Percentiles rank a stretch among this genome's conserved stretches.
Conservation (phyloP, 2,329 filamentous ascomycete genomes). For the Colletotrichum sp. region DNA sequence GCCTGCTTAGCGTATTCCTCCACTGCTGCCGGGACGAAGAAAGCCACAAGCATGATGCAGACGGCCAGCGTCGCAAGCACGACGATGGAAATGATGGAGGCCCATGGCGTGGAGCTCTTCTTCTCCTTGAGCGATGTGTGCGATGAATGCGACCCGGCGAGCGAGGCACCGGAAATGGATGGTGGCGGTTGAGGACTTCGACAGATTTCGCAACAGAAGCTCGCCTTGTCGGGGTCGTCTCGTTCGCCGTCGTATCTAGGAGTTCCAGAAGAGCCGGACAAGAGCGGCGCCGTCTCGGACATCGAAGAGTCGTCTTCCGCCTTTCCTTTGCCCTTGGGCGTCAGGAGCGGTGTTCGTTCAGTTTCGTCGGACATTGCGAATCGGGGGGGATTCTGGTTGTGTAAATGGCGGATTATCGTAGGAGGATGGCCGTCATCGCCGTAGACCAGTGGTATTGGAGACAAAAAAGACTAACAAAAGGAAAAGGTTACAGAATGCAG, state of each 20-base stretch:
- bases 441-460: neutral
- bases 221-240: conserved; percentile 26
- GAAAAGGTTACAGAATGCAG: neutral
- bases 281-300: conserved; percentile 58
- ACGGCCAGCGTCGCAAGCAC: conserved; percentile 68
- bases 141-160: conserved; percentile 15
- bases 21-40: conserved; percentile 80
- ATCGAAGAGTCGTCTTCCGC: conserved; percentile 25
- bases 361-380: conserved; percentile 44
- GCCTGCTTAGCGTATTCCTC: conserved; percentile 88
- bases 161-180: conserved; percentile 2
- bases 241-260: conserved; percentile 44
- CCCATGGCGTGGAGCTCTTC: conserved; percentile 66
- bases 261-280: conserved; percentile 41
- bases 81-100: conserved; percentile 76
- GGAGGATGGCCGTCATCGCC: conserved; percentile 4
- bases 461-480: neutral
- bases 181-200: conserved; percentile 21
- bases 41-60: conserved; percentile 76
- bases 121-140: conserved; percentile 27
- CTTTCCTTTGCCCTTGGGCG: conserved; percentile 33
- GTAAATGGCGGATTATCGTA: neutral
- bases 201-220: neutral
- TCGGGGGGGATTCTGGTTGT: neutral
- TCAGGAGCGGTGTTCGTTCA: conserved; percentile 51